Evolutionary conservation across 371 early-diverging fungal genomes (phyloP).

Genomic region (Mortierella sp.): DNA sequence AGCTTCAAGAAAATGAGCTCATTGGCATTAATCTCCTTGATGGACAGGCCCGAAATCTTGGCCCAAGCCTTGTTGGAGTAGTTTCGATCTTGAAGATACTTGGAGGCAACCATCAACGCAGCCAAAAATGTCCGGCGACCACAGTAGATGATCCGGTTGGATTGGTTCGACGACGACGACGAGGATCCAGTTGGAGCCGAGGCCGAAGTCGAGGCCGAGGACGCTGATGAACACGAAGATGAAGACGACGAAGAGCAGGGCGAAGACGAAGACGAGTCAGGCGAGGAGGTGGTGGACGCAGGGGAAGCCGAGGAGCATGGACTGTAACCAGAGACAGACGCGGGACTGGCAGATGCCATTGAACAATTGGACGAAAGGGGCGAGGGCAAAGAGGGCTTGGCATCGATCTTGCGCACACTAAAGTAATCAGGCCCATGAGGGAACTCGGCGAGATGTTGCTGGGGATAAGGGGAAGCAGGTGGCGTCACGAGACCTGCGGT

Average conservation of each 20-base stretch:
- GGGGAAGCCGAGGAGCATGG: slow-evolving; percentile 35
- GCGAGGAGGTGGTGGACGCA: slow-evolving; percentile 34
- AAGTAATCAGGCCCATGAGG: slow-evolving; percentile 41
- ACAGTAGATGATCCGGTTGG: slow-evolving; percentile 65
- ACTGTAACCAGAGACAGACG: slow-evolving; percentile 28
- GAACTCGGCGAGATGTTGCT: slow-evolving; percentile 30
- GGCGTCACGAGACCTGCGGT: slow-evolving; percentile 24
- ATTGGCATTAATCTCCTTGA: slow-evolving; percentile 72
- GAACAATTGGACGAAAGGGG: slow-evolving; percentile 44
- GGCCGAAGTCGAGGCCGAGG: slow-evolving; percentile 17
- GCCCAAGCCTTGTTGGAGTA: slow-evolving; percentile 86
- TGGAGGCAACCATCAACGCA: slow-evolving; percentile 77
- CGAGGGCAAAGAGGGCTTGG: slow-evolving; percentile 25
- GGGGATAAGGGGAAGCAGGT: slow-evolving; percentile 38
- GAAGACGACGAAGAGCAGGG: slow-evolving; percentile 23
- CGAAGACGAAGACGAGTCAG: slow-evolving; percentile 26
- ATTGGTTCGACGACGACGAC: slow-evolving; percentile 23
- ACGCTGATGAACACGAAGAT: slow-evolving; percentile 19
- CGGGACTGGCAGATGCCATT: slow-evolving; percentile 30
- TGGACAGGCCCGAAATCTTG: slow-evolving; percentile 75
- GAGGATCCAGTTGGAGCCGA: slow-evolving; percentile 16
- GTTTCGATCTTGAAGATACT: slow-evolving; percentile 80
- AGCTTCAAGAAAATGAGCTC: slow-evolving; percentile 77
- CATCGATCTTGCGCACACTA: slow-evolving; percentile 26
- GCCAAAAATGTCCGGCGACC: slow-evolving; percentile 83